Percentiles rank a stretch among this genome's conserved stretches.
Evolutionary conservation across 257 asterid genomes (phyloP).

Genomic region (Jaltomata sinuosa): DNA sequence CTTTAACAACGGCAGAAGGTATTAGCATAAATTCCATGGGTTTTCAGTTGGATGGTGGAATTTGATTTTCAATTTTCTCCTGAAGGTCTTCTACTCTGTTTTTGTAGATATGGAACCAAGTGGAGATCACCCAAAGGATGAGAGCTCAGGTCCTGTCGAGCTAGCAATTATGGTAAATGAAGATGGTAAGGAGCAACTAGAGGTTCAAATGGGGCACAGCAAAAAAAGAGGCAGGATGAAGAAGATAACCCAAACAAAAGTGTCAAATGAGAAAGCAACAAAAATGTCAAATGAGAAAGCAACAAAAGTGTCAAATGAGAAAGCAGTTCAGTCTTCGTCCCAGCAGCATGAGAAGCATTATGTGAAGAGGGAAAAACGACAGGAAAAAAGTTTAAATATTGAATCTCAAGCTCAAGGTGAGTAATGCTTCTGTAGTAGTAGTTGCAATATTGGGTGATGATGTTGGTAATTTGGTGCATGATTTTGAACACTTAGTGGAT

Average conservation of each 20-base stretch:
- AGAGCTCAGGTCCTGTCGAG: conserved; percentile 8
- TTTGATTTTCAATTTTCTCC: conserved; percentile 10
- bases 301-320: conserved; percentile 13
- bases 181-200: conserved; percentile 7
- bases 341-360: conserved; percentile 21
- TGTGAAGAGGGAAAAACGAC: conserved; percentile 33
- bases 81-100: neutral
- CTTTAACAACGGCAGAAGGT: conserved; percentile 29
- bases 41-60: neutral
- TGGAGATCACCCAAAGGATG: conserved; percentile 17
- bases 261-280: conserved; percentile 17
- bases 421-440: neutral
- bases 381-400: conserved; percentile 7
- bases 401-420: conserved; percentile 32
- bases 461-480: neutral
- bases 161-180: conserved; percentile 1
- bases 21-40: neutral
- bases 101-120: neutral
- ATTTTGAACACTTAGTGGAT: neutral
- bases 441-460: neutral
- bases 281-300: conserved; percentile 17
- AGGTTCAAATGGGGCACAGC: conserved; percentile 11
- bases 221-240: conserved; percentile 8
- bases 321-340: conserved; percentile 18
- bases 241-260: conserved; percentile 5